Evolutionary conservation across 805 yeast genomes (phyloP).

Genomic region (Saturnispora mendoncae): DNA sequence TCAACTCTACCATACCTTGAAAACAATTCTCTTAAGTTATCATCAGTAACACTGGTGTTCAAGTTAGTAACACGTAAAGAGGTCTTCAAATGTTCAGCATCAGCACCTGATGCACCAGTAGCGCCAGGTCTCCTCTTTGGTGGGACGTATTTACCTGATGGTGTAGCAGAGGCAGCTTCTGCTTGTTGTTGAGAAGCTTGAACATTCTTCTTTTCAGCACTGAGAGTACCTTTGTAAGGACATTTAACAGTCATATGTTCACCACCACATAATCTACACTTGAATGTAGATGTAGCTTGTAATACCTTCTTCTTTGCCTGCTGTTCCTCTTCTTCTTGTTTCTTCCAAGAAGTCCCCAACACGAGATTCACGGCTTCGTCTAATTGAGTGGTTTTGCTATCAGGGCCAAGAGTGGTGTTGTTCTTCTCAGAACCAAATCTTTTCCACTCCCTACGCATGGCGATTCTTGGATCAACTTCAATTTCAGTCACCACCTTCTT

Average conservation of each 20-base stretch:
- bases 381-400: conserved; percentile 75
- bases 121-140: conserved; percentile 44
- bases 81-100: conserved; percentile 63
- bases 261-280: conserved; percentile 90
- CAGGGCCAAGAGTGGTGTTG: conserved; percentile 73
- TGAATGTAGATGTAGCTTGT: conserved; percentile 48
- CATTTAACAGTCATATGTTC: conserved; percentile 90
- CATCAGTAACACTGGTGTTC: conserved; percentile 78
- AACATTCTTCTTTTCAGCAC: conserved; percentile 26
- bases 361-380: conserved; percentile 77
- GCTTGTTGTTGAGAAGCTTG: conserved; percentile 9
- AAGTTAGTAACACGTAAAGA: conserved; percentile 88
- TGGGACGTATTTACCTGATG: conserved; percentile 42
- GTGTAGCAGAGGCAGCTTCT: conserved; percentile 13
- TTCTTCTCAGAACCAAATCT: conserved; percentile 77
- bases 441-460: conserved; percentile 80
- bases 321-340: conserved; percentile 65
- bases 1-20: conserved; percentile 56
- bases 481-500: conserved; percentile 70
- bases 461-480: conserved; percentile 75
- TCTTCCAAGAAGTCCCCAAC: conserved; percentile 70
- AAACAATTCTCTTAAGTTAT: conserved; percentile 66
- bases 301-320: conserved; percentile 38
- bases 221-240: conserved; percentile 89
- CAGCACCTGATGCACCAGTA: conserved; percentile 25